Evolutionary conservation across 75 land plant genomes (phyloP).

Genomic region (Picea sitchensis): DNA sequence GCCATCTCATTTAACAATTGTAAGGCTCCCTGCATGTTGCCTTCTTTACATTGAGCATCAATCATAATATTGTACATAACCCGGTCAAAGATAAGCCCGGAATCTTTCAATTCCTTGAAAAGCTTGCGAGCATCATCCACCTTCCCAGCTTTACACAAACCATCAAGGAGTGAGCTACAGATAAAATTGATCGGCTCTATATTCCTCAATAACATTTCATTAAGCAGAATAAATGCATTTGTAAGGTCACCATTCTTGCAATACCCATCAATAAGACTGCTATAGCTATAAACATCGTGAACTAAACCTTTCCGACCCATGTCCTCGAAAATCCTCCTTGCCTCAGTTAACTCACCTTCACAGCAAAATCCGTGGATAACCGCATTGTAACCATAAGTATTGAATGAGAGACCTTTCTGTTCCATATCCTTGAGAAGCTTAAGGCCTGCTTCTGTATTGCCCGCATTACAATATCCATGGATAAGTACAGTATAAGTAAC

Average conservation of each 20-base stretch:
- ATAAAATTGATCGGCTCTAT: constrained; percentile 11
- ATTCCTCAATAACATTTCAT: constrained; percentile 13
- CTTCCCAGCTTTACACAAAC: constrained; percentile 15
- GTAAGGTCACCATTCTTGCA: constrained; percentile 4
- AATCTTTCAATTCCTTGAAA: constrained; percentile 9
- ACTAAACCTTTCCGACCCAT: constrained; percentile 4
- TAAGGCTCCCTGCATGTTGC: constrained; percentile 16
- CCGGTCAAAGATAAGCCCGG: constrained; percentile 3
- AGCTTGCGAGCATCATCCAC: constrained; percentile 13
- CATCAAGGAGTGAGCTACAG: constrained; percentile 15
- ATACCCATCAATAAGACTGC: constrained; percentile 15
- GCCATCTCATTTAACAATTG: constrained; percentile 27
- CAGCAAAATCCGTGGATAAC: constrained; percentile 10
- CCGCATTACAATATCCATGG: constrained; percentile 3
- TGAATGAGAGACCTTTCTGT: neutral
- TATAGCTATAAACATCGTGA: constrained; percentile 10
- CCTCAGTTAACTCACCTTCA: constrained; percentile 6
- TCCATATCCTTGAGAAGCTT: constrained; percentile 1
- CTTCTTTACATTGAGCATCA: constrained; percentile 27
- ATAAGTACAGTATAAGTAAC: constrained; percentile 9
- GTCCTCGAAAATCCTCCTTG: constrained; percentile 5
- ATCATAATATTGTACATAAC: constrained; percentile 25
- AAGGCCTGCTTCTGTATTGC: constrained; percentile 7
- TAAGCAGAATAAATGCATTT: neutral
- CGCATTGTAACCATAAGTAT: constrained; percentile 4